phyloP scores from a whole-genome alignment of 192 early-diverging fungal genomes.

The Rhizophagus prolifer region DNA sequence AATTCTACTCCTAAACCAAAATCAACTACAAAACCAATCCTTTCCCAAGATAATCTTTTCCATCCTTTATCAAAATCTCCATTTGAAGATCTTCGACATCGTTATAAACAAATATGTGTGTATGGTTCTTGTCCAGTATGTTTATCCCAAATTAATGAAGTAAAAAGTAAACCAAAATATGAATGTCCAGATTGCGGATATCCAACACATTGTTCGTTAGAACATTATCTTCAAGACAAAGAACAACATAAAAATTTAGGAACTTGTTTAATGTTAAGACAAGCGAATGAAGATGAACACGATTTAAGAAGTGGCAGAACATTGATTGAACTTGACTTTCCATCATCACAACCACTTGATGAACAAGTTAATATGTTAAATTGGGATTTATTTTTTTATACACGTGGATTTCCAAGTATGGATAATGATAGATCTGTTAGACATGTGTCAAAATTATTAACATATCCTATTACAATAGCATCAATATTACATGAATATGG shows the following conservation, averaged over 20 bases:
- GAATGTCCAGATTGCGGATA: slow-evolving; percentile 80
- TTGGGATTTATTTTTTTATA: slow-evolving; percentile 80
- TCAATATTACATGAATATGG: slow-evolving; percentile 71
- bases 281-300: slow-evolving; percentile 78
- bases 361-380: slow-evolving; percentile 72
- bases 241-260: slow-evolving; percentile 38
- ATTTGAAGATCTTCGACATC: slow-evolving; percentile 63
- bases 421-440: slow-evolving; percentile 70
- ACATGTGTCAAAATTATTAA: slow-evolving; percentile 77
- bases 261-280: slow-evolving; percentile 59
- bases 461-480: slow-evolving; percentile 76
- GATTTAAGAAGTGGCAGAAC: slow-evolving; percentile 73
- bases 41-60: slow-evolving; percentile 54
- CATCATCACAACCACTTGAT: slow-evolving; percentile 65
- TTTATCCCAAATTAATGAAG: slow-evolving; percentile 36
- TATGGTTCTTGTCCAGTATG: slow-evolving; percentile 72
- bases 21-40: not conserved
- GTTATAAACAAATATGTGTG: slow-evolving; percentile 58
- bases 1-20: not conserved
- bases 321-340: slow-evolving; percentile 80
- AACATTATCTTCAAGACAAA: slow-evolving; percentile 56
- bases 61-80: slow-evolving; percentile 70
- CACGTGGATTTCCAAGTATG: slow-evolving; percentile 72
- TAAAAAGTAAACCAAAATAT: slow-evolving; percentile 52
- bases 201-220: slow-evolving; percentile 72